Evolutionary conservation across 169 alveolate genomes (phyloP).

Genomic region (Plasmodium gonderi): DNA sequence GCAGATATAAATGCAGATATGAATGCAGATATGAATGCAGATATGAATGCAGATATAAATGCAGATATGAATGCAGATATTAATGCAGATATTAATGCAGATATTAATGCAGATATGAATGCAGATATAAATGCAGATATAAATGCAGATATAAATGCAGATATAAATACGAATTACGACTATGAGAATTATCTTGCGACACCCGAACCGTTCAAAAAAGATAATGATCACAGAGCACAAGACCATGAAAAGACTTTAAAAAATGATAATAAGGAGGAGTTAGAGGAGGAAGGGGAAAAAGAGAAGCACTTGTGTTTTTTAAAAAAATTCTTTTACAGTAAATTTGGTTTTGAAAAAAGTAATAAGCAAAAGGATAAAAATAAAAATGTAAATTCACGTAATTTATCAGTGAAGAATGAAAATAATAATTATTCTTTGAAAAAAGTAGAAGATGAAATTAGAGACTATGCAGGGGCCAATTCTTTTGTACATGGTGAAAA

Average conservation of each 20-base stretch:
- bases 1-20: background rate
- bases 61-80: background rate
- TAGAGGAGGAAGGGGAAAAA: background rate
- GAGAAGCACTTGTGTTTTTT: background rate
- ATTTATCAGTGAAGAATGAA: background rate
- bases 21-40: background rate
- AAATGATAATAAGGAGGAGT: slow-evolving; percentile 4
- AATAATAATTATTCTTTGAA: background rate
- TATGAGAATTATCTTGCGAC: background rate
- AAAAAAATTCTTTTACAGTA: background rate
- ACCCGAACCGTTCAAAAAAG: background rate
- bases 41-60: background rate
- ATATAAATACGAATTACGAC: background rate
- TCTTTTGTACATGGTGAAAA: background rate
- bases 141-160: background rate
- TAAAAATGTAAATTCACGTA: background rate
- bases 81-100: background rate
- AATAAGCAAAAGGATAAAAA: background rate
- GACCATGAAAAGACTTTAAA: background rate
- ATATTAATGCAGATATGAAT: background rate
- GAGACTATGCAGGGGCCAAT: background rate
- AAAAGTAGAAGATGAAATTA: background rate
- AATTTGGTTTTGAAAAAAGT: slow-evolving; percentile 4
- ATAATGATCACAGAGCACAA: background rate
- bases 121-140: background rate